Evolutionary conservation across 768 basidiomycete genomes (phyloP), one percentile per base, ranked within the genome.

Genomic region (Tubosaeta brunneosetosa): DNA sequence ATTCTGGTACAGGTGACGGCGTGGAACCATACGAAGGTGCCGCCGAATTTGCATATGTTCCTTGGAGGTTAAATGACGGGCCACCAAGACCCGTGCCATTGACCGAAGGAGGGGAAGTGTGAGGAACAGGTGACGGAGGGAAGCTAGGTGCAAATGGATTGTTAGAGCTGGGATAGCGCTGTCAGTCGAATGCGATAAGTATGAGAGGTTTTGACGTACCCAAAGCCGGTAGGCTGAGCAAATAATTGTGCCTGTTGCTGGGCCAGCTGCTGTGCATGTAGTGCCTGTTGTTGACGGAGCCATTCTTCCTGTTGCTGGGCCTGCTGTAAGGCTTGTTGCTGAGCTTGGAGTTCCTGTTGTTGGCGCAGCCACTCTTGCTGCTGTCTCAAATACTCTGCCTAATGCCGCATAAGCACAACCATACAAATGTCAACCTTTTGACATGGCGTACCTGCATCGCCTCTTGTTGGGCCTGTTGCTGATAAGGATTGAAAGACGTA

Each of bases 401-500:
- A 45, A 17, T 31, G 38, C 33, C 16, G n/a, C n/a, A 52, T 58
- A 32, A 63, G 52, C 25, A 50, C 45, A 43, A 44, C 17, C 11
- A 52, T 51, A 31, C 26, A n/a, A 9, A 31, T n/a, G 17, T 31
- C 26, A 27, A 26, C 10, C 3, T 1, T 34, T 43, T 33, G 11
- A 25, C 2, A 26, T 22, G 12, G 41, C 16, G 38, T 43, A 77
- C 80, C 73, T 89, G 89, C 61, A 85, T 80, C 14, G 86, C 86
- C 68, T 95, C 92, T 61, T 94, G 92, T 61, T 94, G 88, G 44
- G 87, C 83, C 65, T 94, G 94, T 66, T 94, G 92, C 64, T 91
- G 89, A 57, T 91, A 93, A 0, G 91, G 91, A 68, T 98, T 98
- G 78, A 92, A 97, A 1, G 89, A 84, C 8, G 91, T 93, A 67